phyloP scores from a whole-genome alignment of 345 rosid species.

The Carallia brachiata region DNA sequence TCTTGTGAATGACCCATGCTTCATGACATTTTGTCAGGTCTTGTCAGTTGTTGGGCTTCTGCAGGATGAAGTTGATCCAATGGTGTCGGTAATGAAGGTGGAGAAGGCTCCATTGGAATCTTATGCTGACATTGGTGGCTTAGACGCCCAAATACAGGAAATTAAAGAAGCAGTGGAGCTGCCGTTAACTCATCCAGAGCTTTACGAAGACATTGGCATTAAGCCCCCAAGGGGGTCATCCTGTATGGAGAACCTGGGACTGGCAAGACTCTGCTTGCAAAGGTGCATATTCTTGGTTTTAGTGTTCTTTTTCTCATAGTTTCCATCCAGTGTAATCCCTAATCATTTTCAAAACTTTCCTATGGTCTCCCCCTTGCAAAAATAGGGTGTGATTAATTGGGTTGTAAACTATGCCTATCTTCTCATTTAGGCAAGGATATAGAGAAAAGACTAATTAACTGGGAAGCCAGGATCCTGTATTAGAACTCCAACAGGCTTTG shows the following conservation, averaged over 20 bases:
- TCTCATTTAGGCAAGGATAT: too few relatives aligned
- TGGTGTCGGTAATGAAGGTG: constrained; percentile 40
- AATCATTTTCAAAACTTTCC: too few relatives aligned
- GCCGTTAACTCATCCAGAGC: constrained; percentile 95
- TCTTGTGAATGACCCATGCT: not conserved
- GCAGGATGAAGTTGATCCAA: constrained; percentile 37
- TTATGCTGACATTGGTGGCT: constrained; percentile 36
- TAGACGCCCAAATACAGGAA: constrained; percentile 39
- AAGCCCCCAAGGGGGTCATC: constrained; percentile 97
- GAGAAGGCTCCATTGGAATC: constrained; percentile 39
- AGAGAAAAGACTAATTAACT: too few relatives aligned
- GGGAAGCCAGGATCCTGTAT: too few relatives aligned
- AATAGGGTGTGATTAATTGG: too few relatives aligned
- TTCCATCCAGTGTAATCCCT: not conserved
- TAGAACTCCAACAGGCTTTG: too few relatives aligned
- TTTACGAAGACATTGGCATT: constrained; percentile 98
- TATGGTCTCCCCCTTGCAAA: too few relatives aligned
- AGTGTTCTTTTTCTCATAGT: not conserved
- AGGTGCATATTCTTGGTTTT: constrained; percentile 42
- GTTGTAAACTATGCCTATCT: too few relatives aligned
- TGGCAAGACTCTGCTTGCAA: constrained; percentile 98
- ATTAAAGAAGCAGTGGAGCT: constrained; percentile 59
- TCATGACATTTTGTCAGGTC: constrained; percentile 11
- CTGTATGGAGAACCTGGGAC: constrained; percentile 99
- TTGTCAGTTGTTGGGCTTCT: constrained; percentile 38